Base-by-base conservation (phyloP, 2,329 filamentous ascomycete species). In the Apiospora marii region DNA sequence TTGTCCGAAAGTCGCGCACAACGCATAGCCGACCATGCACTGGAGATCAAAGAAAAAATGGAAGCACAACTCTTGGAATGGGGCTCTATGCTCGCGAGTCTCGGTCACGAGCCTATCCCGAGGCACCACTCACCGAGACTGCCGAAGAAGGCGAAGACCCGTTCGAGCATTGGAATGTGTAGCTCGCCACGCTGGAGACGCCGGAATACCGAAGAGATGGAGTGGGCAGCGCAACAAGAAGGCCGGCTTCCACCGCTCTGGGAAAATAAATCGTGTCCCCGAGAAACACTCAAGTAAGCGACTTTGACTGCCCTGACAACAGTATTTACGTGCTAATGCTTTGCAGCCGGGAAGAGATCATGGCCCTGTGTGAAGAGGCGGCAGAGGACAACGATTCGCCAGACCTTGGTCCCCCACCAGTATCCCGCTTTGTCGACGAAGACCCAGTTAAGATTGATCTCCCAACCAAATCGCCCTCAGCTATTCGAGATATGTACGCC, bases 21-120 rank as follows among this genome's bases (percentile, higher is more conserved):
- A 67, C 85, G 89, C 70, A 88, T 91, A 43, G 88, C 90, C 72
- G 90, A 93, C 73, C 90, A 92, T 80, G 90, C 93, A 13, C 83
- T 91, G 73, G 87, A 87, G n/a, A 90, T 95, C 77, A 94, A 92
- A 80, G 86, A 87, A 67, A 89, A 91, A 80, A 85, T 97, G 74
- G 91, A 95, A 79, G 86, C 88, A 2, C 94, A 95, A 82, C 85
- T 96, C 27, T 84, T 88, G 46, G 92, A 95, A 84, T 89, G 94
- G 82, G 88, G 90, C 43, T 86, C 87, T 4, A 84, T 96, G 75
- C 87, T 96, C 14, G 90, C 88, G 64, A 88, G 88, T 41, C 85
- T 96, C 61, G 92, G 92, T 7, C 78, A 87, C 53, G 89, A 92
- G 76, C 89, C 90, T 12, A 71, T 78, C 48, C 87, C 90, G 24